Conservation (phyloP, 805 yeast species). For the Komagataella mondaviorum region DNA sequence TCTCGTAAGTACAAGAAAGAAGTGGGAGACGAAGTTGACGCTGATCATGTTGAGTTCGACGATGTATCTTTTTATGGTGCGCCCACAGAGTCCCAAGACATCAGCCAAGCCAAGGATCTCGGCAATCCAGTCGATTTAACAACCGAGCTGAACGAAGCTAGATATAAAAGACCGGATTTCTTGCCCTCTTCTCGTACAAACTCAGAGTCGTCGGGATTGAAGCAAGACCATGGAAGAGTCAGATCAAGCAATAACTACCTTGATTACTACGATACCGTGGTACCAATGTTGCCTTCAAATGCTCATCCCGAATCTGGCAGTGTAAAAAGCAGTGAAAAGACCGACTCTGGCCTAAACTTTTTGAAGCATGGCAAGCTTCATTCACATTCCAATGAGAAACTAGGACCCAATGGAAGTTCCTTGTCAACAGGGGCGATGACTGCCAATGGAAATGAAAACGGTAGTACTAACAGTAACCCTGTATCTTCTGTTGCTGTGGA, state of each 20-base stretch:
- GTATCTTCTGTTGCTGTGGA: constrained; percentile 2
- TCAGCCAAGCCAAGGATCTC: neutral
- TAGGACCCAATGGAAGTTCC: neutral
- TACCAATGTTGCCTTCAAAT: constrained; percentile 4
- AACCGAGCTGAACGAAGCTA: neutral
- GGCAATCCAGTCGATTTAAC: neutral
- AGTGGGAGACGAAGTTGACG: constrained; percentile 16
- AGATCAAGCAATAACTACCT: neutral
- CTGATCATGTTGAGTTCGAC: constrained; percentile 18
- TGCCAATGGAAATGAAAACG: neutral
- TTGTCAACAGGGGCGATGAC: neutral
- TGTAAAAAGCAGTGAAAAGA: neutral
- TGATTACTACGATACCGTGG: constrained; percentile 5
- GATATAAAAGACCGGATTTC: neutral
- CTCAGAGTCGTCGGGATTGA: neutral
- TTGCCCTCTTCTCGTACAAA: neutral
- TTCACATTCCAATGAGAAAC: neutral
- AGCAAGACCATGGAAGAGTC: neutral
- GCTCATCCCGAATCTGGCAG: neutral
- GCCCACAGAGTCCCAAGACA: neutral
- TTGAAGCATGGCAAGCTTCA: neutral
- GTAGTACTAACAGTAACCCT: constrained; percentile 1
- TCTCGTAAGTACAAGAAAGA: constrained; percentile 16
- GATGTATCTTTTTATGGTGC: constrained; percentile 4
- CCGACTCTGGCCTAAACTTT: neutral